phyloP scores from a whole-genome alignment of 495 filamentous ascomycete species.

The Aspergillus mulundensis region DNA sequence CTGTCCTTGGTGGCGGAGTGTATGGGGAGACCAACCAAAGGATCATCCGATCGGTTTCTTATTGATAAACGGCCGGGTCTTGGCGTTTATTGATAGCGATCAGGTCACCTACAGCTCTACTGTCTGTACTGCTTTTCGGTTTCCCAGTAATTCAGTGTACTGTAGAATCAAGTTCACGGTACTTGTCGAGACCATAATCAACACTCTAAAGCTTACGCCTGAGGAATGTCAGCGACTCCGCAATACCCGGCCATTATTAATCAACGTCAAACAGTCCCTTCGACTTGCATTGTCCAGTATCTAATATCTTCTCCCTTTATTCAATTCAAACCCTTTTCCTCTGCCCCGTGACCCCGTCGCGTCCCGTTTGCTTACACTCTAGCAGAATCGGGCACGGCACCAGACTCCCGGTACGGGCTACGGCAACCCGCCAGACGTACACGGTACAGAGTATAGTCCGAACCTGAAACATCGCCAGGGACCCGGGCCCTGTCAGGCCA shows the following conservation, averaged over 20 bases:
- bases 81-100: slow-evolving; percentile 8
- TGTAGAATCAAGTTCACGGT: background rate
- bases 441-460: too few species aligned
- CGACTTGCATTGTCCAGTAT: background rate
- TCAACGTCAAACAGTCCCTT: background rate
- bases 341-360: too few species aligned
- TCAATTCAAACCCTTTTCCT: background rate
- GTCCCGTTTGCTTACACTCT: background rate
- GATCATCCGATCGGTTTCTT: slow-evolving; percentile 13
- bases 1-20: slow-evolving; percentile 28
- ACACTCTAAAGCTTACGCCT: background rate
- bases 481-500: background rate
- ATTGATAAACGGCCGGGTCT: slow-evolving; percentile 11
- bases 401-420: background rate
- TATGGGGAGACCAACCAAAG: slow-evolving; percentile 3
- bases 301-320: background rate
- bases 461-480: background rate
- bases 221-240: too few species aligned
- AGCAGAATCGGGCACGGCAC: background rate
- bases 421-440: too few species aligned
- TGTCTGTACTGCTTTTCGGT: background rate
- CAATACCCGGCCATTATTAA: background rate
- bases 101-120: background rate
- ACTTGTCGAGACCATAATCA: background rate
- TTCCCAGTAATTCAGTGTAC: too few species aligned